Base-by-base conservation (phyloP, 2,329 filamentous ascomycete species). In the Pseudogymnoascus sp. region DNA sequence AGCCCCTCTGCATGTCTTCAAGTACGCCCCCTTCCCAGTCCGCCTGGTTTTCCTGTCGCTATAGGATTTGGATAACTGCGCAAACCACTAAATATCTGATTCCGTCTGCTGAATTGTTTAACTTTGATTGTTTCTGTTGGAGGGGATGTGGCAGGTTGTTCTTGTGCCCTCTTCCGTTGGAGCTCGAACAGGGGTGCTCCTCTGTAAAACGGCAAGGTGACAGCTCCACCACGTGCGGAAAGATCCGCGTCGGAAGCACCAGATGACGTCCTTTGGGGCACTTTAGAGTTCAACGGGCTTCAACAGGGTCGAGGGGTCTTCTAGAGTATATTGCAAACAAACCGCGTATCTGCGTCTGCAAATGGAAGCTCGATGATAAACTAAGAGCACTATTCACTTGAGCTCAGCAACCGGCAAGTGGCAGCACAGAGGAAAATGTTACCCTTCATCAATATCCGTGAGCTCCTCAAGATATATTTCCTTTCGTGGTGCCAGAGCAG, bases 391-490 rank as follows among this genome's bases (percentile, higher is more conserved):
- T 33, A 54, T 54, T 54, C 16, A 33, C 9, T 33, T 54, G 47
- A 33, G 47, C 47, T 33, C 28, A 54, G 47, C 47, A 11, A 33
- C 28, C 18, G n/a, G 28, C 47, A 33, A 33, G 47, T 20, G 28
- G 47, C 28, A 33, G 16, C 16, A 54, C 6, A 33, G 47, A 33
- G 9, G 28, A 54, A 54, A 33, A 87, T 88, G 86, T 73, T 88
- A 65, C 84, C 86, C 60, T 86, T 82, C 68, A 84, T 88, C 70
- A 80, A 87, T 70, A 72, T 75, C 65, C 79, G 85, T 87, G 77
- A 67, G 80, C 28, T 58, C 22, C 43, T 12, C 25, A 57, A 36
- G 11, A 22, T 18, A 60, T 33, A 47, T 47, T 37, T 62, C 39
- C 58, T 38, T 60, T 47, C 11, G 38, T 61, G 60, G 60, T 60